phyloP scores from a whole-genome alignment of 805 yeast species.

The Candida multigemmis region DNA sequence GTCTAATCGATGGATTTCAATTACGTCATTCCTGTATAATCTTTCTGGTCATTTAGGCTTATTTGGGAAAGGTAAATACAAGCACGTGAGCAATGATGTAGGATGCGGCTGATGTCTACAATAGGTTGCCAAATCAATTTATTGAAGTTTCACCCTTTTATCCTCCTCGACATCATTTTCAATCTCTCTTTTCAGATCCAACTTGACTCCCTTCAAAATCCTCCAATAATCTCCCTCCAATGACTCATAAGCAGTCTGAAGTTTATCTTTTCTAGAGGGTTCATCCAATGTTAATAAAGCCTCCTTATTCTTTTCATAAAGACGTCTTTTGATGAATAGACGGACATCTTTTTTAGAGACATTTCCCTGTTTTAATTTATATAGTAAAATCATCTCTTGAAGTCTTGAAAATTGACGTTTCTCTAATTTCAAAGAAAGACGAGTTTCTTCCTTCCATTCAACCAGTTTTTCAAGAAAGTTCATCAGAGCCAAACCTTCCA shows the following conservation, averaged over 20 bases:
- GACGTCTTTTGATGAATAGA: constrained; percentile 60
- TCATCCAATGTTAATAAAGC: constrained; percentile 59
- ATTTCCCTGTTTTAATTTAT: constrained; percentile 19
- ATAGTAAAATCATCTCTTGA: constrained; percentile 63
- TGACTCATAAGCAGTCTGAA: constrained; percentile 65
- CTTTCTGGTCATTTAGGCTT: too few relatives aligned
- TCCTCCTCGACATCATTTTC: too few relatives aligned
- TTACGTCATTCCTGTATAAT: too few relatives aligned
- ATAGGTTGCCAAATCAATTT: too few relatives aligned
- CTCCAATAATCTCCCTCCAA: constrained; percentile 65
- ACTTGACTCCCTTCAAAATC: constrained; percentile 30
- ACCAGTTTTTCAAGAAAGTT: constrained; percentile 9
- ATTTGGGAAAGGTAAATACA: too few relatives aligned
- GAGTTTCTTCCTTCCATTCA: constrained; percentile 32
- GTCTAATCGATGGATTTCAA: too few relatives aligned
- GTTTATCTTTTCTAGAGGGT: constrained; percentile 57
- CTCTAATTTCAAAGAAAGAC: constrained; percentile 49
- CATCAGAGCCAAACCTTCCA: constrained; percentile 10
- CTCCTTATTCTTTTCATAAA: constrained; percentile 73
- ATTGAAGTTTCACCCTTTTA: too few relatives aligned
- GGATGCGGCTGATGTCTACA: too few relatives aligned
- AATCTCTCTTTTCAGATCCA: constrained; percentile 11
- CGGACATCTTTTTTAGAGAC: constrained; percentile 34
- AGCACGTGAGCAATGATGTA: too few relatives aligned
- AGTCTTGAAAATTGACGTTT: constrained; percentile 70